Evolutionary conservation across 495 filamentous ascomycete genomes (phyloP).

Genomic region (Trichoderma reesei): DNA sequence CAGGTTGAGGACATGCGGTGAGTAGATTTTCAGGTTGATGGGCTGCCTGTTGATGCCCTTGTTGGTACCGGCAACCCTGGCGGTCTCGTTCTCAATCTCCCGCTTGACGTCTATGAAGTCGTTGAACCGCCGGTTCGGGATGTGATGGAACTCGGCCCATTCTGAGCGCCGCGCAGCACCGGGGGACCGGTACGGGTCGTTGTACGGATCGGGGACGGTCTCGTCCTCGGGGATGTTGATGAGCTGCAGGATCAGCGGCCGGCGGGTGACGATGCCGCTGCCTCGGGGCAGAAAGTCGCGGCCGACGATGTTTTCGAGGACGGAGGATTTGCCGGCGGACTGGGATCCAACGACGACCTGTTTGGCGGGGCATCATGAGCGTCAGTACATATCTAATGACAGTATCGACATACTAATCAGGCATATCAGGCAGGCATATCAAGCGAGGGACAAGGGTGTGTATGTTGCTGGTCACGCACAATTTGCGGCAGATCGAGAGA

Average conservation of each 20-base stretch:
- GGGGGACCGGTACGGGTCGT: slow-evolving; percentile 42
- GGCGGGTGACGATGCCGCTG: slow-evolving; percentile 89
- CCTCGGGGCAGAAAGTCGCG: slow-evolving; percentile 94
- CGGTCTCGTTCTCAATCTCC: slow-evolving; percentile 95
- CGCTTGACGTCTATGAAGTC: slow-evolving; percentile 89
- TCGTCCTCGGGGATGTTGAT: slow-evolving; percentile 91
- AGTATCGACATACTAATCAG: too few relatives aligned
- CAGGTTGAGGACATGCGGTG: slow-evolving; percentile 90
- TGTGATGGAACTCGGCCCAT: slow-evolving; percentile 97
- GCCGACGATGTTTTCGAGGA: slow-evolving; percentile 97
- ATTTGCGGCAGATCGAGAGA: slow-evolving; percentile 97
- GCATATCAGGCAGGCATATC: too few relatives aligned
- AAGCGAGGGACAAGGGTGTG: neutral
- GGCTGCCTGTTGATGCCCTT: slow-evolving; percentile 97
- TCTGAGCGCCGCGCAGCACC: slow-evolving; percentile 46
- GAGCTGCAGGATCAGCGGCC: slow-evolving; percentile 91
- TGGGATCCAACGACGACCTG: slow-evolving; percentile 98
- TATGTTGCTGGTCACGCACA: slow-evolving; percentile 50
- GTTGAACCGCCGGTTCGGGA: slow-evolving; percentile 79
- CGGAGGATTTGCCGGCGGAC: slow-evolving; percentile 98
- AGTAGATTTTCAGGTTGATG: slow-evolving; percentile 98
- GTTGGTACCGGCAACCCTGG: slow-evolving; percentile 90
- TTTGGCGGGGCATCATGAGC: slow-evolving; percentile 12
- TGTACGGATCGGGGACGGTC: slow-evolving; percentile 49
- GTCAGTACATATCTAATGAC: too few relatives aligned